Conservation (phyloP, 768 basidiomycete species). For the Paxillus rubicundulus region DNA sequence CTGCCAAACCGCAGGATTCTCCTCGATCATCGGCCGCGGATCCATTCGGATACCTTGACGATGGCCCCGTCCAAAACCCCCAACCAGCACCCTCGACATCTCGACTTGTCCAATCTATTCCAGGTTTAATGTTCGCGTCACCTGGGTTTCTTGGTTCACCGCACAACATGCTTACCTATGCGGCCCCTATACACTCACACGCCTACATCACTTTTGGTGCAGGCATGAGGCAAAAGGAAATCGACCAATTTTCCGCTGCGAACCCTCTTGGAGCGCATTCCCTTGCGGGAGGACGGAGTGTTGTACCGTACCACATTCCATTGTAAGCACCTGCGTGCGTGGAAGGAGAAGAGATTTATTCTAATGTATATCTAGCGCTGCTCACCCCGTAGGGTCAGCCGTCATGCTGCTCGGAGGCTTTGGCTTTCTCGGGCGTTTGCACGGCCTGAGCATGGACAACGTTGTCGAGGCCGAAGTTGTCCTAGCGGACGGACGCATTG, state of each 20-base stretch:
- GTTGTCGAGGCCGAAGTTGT: constrained; percentile 92
- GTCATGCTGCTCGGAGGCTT: constrained; percentile 87
- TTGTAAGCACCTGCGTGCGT: constrained; percentile 47
- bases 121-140: constrained; percentile 35
- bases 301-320: constrained; percentile 78
- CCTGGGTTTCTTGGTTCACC: constrained; percentile 33
- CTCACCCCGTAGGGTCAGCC: constrained; percentile 76
- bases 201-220: constrained; percentile 87
- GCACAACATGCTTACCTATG: constrained; percentile 44
- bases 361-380: constrained; percentile 48
- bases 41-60: constrained; percentile 62
- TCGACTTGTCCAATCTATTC: constrained; percentile 18
- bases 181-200: constrained; percentile 61
- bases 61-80: constrained; percentile 30
- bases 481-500: constrained; percentile 83
- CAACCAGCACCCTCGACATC: constrained; percentile 21
- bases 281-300: constrained; percentile 45
- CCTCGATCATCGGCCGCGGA: constrained; percentile 34
- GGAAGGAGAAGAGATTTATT: constrained; percentile 2
- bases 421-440: constrained; percentile 79
- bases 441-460: constrained; percentile 87
- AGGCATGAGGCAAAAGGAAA: constrained; percentile 79
- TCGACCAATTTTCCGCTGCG: constrained; percentile 72
- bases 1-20: neutral
- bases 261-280: constrained; percentile 63